These are phyloP conservation scores for Selenicereus undatus DNA, from an alignment of 148 eudicot genomes.

Conservation along the genomic window DNA sequence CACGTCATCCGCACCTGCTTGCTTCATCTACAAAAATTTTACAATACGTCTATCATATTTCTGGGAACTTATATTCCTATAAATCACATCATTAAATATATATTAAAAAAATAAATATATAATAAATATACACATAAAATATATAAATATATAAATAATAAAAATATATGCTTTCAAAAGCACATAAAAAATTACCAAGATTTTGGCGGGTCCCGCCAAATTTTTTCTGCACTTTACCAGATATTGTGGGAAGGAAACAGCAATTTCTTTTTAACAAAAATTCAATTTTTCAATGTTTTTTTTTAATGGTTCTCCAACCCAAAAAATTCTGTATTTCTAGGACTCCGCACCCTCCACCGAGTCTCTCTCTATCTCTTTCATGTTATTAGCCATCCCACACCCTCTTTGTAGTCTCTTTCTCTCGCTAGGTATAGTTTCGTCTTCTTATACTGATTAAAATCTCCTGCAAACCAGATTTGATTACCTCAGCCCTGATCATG, in stretches of 20 bases:
- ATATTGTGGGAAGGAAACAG: background rate
- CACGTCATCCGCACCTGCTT: background rate
- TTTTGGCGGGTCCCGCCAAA: slow-evolving; percentile 1
- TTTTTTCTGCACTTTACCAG: background rate
- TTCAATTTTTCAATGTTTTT: background rate
- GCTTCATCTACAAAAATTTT: slow-evolving; percentile 4
- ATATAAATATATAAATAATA: too few relatives aligned
- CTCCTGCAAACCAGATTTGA: background rate
- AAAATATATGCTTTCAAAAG: too few relatives aligned
- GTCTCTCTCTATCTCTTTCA: background rate
- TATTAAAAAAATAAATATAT: too few relatives aligned
- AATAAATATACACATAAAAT: too few relatives aligned
- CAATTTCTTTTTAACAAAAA: background rate
- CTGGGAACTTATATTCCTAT: too few relatives aligned
- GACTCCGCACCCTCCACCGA: slow-evolving; percentile 3
- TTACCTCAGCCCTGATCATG: background rate
- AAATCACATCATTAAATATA: too few relatives aligned
- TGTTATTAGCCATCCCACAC: background rate
- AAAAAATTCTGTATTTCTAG: background rate
- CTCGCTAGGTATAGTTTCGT: background rate
- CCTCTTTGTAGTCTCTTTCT: background rate
- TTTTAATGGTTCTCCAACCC: background rate
- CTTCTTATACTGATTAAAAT: background rate
- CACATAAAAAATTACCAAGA: too few relatives aligned
- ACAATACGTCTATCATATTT: too few relatives aligned